These are phyloP conservation scores for Pseudisothecium myosuroides DNA, from an alignment of 225 moss, liverwort and hornwort species.

Conservation along the genomic window DNA sequence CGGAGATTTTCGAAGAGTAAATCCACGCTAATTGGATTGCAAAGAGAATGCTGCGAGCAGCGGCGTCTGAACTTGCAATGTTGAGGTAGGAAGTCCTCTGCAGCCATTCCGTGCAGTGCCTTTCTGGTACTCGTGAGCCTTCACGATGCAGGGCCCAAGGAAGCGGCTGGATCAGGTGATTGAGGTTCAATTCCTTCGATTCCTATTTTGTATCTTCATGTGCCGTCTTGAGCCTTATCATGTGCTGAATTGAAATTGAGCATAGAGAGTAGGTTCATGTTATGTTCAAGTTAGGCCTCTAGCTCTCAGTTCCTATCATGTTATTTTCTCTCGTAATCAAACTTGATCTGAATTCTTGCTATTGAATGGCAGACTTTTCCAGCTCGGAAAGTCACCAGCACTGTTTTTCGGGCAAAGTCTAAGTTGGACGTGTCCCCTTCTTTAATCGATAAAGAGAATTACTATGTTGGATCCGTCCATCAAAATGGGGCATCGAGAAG, in stretches of 20 bases:
- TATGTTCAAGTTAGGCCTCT: background rate
- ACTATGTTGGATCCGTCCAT: conserved; percentile 4
- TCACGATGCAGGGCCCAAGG: conserved; percentile 31
- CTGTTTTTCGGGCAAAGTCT: conserved; percentile 1
- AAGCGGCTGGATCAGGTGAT: conserved; percentile 41
- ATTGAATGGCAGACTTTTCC: conserved; percentile 35
- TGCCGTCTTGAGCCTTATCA: background rate
- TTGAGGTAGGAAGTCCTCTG: background rate
- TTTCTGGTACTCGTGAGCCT: background rate
- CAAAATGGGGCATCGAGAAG: conserved; percentile 38
- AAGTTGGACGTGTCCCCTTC: conserved; percentile 7
- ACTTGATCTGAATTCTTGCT: background rate
- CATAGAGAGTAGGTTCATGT: background rate
- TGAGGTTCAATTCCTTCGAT: background rate
- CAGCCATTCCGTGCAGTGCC: background rate
- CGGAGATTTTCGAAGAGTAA: background rate
- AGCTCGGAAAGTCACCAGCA: conserved; percentile 26
- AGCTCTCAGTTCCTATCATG: background rate
- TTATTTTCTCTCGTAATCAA: background rate
- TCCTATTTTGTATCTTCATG: background rate
- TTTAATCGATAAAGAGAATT: conserved; percentile 10
- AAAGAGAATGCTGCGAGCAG: background rate
- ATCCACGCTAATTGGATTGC: background rate
- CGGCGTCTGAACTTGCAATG: background rate
- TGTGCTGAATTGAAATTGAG: background rate